phyloP scores from a whole-genome alignment of 2,329 filamentous ascomycete genomes.

The Aspergillus fischeri region DNA sequence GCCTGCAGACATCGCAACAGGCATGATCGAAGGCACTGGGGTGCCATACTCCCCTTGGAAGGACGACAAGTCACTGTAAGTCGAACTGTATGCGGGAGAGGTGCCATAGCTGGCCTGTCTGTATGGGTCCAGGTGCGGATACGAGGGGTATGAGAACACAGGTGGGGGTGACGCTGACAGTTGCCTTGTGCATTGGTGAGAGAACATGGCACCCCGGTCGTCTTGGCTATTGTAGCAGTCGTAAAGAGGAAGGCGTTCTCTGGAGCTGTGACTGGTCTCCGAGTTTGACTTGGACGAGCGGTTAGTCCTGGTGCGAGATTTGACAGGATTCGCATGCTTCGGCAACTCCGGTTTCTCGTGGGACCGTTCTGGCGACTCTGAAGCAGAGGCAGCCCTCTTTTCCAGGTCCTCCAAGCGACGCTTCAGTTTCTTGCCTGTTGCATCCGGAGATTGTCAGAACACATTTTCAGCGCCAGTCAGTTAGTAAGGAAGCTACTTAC shows the following conservation, averaged over 20 bases:
- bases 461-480: background rate
- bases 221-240: conserved; percentile 37
- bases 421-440: conserved; percentile 62
- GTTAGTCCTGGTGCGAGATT: conserved; percentile 23
- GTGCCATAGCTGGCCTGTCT: conserved; percentile 31
- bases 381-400: conserved; percentile 57
- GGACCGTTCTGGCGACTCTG: conserved; percentile 57
- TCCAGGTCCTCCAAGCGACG: conserved; percentile 63
- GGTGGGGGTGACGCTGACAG: conserved; percentile 57
- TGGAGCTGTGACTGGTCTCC: conserved; percentile 18
- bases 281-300: conserved; percentile 24
- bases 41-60: conserved; percentile 39
- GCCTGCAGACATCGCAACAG: conserved; percentile 38
- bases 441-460: background rate
- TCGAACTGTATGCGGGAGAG: conserved; percentile 31
- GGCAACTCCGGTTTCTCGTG: conserved; percentile 49
- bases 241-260: conserved; percentile 32
- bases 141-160: conserved; percentile 51
- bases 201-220: conserved; percentile 52
- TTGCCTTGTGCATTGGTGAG: conserved; percentile 56
- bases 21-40: conserved; percentile 41
- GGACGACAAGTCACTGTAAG: conserved; percentile 32
- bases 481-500: conserved; percentile 51
- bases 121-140: conserved; percentile 44
- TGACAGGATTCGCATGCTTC: conserved; percentile 19